Evolutionary conservation across 2,329 filamentous ascomycete genomes (phyloP).

Genomic region (Colletotrichum orchidophilum): DNA sequence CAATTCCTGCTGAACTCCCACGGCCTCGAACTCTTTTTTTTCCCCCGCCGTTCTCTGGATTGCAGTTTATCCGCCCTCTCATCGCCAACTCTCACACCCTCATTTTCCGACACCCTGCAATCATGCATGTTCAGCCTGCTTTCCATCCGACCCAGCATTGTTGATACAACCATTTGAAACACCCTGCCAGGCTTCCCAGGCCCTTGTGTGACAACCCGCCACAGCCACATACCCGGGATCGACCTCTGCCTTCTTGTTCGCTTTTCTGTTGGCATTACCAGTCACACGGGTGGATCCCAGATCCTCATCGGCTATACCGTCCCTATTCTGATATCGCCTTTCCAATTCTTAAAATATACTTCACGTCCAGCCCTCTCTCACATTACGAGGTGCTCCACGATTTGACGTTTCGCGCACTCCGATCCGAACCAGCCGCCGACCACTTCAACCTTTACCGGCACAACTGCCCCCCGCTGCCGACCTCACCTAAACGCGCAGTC

Average conservation of each 20-base stretch:
- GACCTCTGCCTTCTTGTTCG: conserved; percentile 24
- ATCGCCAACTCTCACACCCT: conserved; percentile 3
- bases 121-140: conserved; percentile 36
- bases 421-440: conserved; percentile 7
- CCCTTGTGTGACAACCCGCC: conserved; percentile 31
- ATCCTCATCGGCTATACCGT: conserved; percentile 25
- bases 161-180: conserved; percentile 41
- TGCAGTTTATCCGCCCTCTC: conserved; percentile 8
- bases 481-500: neutral
- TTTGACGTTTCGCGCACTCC: conserved; percentile 18
- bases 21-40: neutral
- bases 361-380: conserved; percentile 19
- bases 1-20: conserved; percentile 19
- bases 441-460: neutral
- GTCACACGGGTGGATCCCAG: conserved; percentile 29
- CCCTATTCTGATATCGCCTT: conserved; percentile 25
- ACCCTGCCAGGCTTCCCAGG: conserved; percentile 32
- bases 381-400: conserved; percentile 2
- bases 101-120: conserved; percentile 28
- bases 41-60: conserved; percentile 4
- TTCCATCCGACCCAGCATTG: conserved; percentile 38
- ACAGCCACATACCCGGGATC: conserved; percentile 26
- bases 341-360: conserved; percentile 22
- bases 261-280: conserved; percentile 16
- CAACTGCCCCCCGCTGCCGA: neutral